These are phyloP conservation scores for Prunus yedoensis DNA, from an alignment of 331 rosid genomes.

Conservation along the genomic window DNA sequence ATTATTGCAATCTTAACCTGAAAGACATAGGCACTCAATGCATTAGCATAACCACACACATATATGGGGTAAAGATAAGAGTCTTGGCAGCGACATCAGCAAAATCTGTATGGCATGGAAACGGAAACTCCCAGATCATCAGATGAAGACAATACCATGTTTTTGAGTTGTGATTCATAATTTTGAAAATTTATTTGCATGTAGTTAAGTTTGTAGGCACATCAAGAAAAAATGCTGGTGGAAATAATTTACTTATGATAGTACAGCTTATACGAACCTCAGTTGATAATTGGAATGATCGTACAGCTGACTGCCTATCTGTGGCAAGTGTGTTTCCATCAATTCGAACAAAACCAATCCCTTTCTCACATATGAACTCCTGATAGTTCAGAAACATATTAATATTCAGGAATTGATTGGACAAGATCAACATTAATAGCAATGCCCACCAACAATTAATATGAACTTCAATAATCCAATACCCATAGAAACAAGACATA, in stretches of 20 bases:
- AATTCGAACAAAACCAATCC: constrained; percentile 75
- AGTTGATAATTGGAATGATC: constrained; percentile 62
- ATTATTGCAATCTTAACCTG: constrained; percentile 91
- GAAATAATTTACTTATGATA: neutral
- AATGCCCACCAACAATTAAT: neutral
- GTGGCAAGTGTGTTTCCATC: constrained; percentile 89
- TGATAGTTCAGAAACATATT: constrained; percentile 28
- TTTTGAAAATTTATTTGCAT: neutral
- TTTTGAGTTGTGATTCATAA: neutral
- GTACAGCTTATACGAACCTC: constrained; percentile 46
- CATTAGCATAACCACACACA: constrained; percentile 9
- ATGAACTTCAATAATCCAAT: neutral
- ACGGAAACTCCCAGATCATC: neutral
- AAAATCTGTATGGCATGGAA: neutral
- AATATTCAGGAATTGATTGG: neutral
- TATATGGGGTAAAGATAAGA: neutral
- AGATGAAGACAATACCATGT: neutral
- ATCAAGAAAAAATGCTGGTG: neutral
- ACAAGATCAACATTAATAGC: neutral
- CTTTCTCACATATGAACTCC: constrained; percentile 83
- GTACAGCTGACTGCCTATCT: constrained; percentile 85
- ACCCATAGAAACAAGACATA: neutral
- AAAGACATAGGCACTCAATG: constrained; percentile 18
- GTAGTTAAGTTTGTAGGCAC: neutral
- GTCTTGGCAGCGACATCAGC: neutral